These are phyloP conservation scores for Arbutus unedo DNA, from an alignment of 148 eudicot species.

Conservation along the genomic window DNA sequence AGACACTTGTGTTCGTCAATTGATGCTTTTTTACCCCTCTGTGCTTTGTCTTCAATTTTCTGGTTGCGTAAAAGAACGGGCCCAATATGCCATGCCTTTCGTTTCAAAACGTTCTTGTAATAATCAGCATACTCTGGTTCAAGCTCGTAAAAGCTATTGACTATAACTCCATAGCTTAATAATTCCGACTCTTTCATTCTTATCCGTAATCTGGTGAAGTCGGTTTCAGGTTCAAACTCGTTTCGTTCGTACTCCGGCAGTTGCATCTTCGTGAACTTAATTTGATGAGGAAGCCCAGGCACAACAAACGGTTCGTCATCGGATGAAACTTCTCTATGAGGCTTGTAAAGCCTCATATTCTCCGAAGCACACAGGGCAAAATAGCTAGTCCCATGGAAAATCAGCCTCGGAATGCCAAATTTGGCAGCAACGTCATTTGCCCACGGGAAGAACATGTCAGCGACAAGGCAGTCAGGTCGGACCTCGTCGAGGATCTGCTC, in stretches of 20 bases:
- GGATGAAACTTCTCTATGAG: conserved; percentile 31
- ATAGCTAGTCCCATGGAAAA: conserved; percentile 44
- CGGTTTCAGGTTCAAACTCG: neutral
- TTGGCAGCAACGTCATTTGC: conserved; percentile 35
- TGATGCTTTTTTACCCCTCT: conserved; percentile 34
- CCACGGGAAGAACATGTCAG: conserved; percentile 46
- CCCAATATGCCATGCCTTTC: conserved; percentile 56
- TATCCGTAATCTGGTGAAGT: too few species aligned
- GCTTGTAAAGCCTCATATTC: conserved; percentile 22
- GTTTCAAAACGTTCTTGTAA: conserved; percentile 33
- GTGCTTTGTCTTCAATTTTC: conserved; percentile 28
- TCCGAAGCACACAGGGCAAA: conserved; percentile 34
- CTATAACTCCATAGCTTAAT: conserved; percentile 44
- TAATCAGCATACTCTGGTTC: conserved; percentile 54
- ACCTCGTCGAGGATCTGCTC: neutral
- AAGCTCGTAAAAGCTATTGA: conserved; percentile 64
- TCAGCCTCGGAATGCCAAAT: conserved; percentile 46
- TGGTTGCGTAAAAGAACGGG: conserved; percentile 42
- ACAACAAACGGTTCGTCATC: conserved; percentile 39
- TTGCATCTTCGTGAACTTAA: conserved; percentile 26
- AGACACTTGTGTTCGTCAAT: conserved; percentile 44
- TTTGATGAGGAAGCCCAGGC: conserved; percentile 36
- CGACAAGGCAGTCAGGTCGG: conserved; percentile 40
- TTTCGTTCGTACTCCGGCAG: conserved; percentile 8
- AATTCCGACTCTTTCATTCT: conserved; percentile 27